Conservation (phyloP, 73 alveolate genomes). For the Paramecium pentaurelia region DNA sequence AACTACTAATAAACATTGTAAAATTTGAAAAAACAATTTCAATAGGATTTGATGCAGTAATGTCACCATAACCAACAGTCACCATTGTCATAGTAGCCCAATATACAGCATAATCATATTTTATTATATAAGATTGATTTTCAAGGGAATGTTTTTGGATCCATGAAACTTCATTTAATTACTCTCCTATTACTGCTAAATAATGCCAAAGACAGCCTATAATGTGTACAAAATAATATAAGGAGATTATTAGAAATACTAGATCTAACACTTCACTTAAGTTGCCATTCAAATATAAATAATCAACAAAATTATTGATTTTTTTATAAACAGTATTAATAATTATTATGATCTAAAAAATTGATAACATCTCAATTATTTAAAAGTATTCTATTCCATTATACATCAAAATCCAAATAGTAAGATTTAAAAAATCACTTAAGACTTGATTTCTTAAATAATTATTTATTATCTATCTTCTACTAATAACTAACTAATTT, state of each 20-base stretch:
- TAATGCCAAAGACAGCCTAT: conserved; percentile 1
- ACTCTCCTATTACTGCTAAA: background rate
- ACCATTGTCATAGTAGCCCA: conserved; percentile 52
- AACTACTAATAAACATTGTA: conserved; percentile 34
- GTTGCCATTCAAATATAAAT: background rate
- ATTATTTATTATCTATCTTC: background rate
- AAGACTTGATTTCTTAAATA: background rate
- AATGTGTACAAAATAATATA: conserved; percentile 13
- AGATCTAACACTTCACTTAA: conserved; percentile 3
- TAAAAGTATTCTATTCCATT: background rate
- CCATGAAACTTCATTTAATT: background rate
- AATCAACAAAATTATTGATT: background rate
- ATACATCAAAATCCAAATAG: background rate
- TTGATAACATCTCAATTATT: background rate
- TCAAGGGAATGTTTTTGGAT: background rate
- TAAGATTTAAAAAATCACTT: background rate
- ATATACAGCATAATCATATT: conserved; percentile 42
- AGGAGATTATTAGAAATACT: background rate
- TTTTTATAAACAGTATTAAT: background rate
- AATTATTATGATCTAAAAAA: background rate
- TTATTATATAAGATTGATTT: background rate
- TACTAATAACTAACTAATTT: background rate
- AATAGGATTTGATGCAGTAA: conserved; percentile 27
- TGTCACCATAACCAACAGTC: conserved; percentile 62
- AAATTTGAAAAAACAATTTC: conserved; percentile 31